Conservation (phyloP, 768 basidiomycete species). For the Hydnomerulius pinastri region DNA sequence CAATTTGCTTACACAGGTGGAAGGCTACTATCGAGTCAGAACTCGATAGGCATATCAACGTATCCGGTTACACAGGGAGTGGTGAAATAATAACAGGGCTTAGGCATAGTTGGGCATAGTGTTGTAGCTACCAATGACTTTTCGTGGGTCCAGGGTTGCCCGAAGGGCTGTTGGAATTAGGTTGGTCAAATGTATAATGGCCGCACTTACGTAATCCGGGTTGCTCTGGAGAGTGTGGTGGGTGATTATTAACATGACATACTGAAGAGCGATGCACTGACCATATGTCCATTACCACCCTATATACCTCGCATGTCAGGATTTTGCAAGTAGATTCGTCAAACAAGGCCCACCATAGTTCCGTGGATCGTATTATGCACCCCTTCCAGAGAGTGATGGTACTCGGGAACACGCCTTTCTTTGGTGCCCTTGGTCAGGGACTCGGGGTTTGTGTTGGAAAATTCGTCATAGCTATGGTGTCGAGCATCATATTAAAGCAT, state of each 20-base stretch:
- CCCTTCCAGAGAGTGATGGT: slow-evolving; percentile 25
- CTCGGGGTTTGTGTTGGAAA: slow-evolving; percentile 25
- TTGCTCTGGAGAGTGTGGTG: slow-evolving; percentile 8
- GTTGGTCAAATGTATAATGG: not conserved
- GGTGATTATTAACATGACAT: not conserved
- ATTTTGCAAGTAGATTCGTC: not conserved
- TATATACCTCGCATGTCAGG: slow-evolving; percentile 1
- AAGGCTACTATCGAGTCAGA: too few relatives aligned
- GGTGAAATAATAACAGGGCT: too few relatives aligned
- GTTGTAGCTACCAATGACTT: too few relatives aligned
- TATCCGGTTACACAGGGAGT: too few relatives aligned
- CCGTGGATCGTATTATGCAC: slow-evolving; percentile 22
- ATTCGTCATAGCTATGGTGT: slow-evolving; percentile 29
- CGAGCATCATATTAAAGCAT: not conserved
- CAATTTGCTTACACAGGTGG: too few relatives aligned
- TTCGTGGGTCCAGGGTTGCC: too few relatives aligned
- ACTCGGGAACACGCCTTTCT: too few relatives aligned
- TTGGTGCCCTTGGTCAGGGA: slow-evolving; percentile 16
- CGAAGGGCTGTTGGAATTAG: too few relatives aligned
- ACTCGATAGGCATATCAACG: too few relatives aligned
- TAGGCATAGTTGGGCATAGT: too few relatives aligned
- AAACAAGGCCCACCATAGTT: slow-evolving; percentile 14
- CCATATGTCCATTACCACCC: slow-evolving; percentile 32
- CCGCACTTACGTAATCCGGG: slow-evolving; percentile 24
- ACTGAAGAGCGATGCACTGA: slow-evolving; percentile 5